Conservation (phyloP, 352 stramenopile species). For the Globisporangium recalcitrans region DNA sequence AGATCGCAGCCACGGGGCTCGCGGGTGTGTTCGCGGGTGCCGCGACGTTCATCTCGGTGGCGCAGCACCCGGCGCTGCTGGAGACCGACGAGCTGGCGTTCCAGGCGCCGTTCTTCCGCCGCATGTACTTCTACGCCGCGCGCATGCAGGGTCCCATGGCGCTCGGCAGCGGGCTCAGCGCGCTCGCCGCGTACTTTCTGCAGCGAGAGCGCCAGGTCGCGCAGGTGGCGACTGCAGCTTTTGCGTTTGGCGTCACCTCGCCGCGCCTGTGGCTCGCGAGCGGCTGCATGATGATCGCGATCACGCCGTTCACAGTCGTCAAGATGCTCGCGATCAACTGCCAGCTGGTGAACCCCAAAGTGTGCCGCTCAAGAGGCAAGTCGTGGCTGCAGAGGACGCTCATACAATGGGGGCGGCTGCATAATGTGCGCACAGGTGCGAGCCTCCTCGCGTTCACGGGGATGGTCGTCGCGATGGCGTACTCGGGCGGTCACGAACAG, state of each 20-base stretch:
- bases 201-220: conserved; percentile 22
- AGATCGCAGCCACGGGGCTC: conserved; percentile 50
- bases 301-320: conserved; percentile 34
- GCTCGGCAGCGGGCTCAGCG: conserved; percentile 44
- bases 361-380: conserved; percentile 17
- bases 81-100: conserved; percentile 48
- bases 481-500: not conserved
- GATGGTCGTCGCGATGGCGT: conserved; percentile 33
- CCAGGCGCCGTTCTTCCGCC: conserved; percentile 68
- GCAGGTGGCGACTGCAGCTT: not conserved
- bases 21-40: conserved; percentile 68
- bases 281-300: conserved; percentile 28
- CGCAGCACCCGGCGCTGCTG: conserved; percentile 66
- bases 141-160: conserved; percentile 58
- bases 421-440: conserved; percentile 27
- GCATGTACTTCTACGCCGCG: conserved; percentile 75
- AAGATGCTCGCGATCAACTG: conserved; percentile 34
- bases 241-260: not conserved
- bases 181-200: conserved; percentile 39
- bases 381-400: conserved; percentile 28
- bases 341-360: conserved; percentile 22
- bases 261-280: conserved; percentile 52
- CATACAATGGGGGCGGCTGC: conserved; percentile 27
- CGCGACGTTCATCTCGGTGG: conserved; percentile 62
- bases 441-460: conserved; percentile 32